Conservation (phyloP, 805 yeast genomes). For the Middelhovenomyces tepae region DNA sequence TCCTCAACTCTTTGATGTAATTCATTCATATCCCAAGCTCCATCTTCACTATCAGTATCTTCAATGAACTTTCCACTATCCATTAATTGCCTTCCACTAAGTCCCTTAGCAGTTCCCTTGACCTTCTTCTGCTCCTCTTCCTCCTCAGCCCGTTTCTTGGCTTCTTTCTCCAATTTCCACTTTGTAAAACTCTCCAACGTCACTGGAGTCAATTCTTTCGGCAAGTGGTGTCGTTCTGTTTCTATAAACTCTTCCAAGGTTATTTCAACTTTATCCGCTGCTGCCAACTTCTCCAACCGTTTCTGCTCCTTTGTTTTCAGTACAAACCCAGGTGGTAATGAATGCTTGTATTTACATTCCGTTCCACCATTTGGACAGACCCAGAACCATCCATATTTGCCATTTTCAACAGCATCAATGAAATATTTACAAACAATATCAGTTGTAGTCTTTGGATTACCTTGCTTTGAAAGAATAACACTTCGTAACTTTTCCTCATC, state of each 20-base stretch:
- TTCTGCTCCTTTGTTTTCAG: conserved; percentile 95
- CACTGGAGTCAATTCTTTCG: conserved; percentile 70
- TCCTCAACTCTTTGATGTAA: conserved; percentile 28
- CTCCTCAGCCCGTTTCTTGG: conserved; percentile 28
- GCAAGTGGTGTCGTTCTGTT: conserved; percentile 80
- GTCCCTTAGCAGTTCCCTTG: conserved; percentile 17
- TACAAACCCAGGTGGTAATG: conserved; percentile 93
- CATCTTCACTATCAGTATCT: conserved; percentile 25
- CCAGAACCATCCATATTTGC: conserved; percentile 99
- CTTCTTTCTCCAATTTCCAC: conserved; percentile 72
- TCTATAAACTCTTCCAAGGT: conserved; percentile 94
- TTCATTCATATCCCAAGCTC: conserved; percentile 29
- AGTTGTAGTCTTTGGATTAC: conserved; percentile 88
- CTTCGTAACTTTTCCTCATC: conserved; percentile 89
- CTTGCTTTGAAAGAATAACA: conserved; percentile 86
- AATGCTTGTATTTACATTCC: conserved; percentile 88
- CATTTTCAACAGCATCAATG: conserved; percentile 94
- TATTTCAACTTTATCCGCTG: conserved; percentile 77
- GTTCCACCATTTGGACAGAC: conserved; percentile 90
- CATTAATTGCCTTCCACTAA: conserved; percentile 31
- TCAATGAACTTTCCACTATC: conserved; percentile 30
- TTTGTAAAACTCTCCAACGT: conserved; percentile 67
- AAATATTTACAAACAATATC: conserved; percentile 90
- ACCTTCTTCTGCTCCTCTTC: conserved; percentile 38
- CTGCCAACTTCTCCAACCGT: conserved; percentile 76